These are phyloP conservation scores for Moniliella sp. DNA, from an alignment of 1,284 basidiomycete genomes.

Conservation along the genomic window DNA sequence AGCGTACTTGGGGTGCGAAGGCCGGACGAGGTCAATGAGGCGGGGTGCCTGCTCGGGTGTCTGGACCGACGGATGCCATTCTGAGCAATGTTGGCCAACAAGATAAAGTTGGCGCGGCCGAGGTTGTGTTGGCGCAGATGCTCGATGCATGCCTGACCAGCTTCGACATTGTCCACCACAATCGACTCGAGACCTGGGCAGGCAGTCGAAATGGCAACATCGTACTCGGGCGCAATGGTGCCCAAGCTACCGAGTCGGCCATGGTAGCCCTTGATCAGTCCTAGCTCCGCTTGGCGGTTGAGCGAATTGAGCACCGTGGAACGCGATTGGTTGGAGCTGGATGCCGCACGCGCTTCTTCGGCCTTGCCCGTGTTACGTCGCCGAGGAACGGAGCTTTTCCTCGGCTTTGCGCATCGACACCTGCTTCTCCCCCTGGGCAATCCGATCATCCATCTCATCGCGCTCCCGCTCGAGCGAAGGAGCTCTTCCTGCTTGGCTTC, in stretches of 20 bases:
- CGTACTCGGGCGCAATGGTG: slow-evolving; percentile 84
- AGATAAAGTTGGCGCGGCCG: slow-evolving; percentile 78
- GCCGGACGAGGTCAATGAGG: slow-evolving; percentile 80
- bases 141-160: slow-evolving; percentile 31
- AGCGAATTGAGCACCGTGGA: slow-evolving; percentile 66
- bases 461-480: too few relatives aligned
- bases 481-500: slow-evolving; percentile 39
- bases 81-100: slow-evolving; percentile 69
- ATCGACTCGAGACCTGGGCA: slow-evolving; percentile 62
- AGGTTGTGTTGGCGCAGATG: slow-evolving; percentile 36
- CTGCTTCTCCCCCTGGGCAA: too few relatives aligned
- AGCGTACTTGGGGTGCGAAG: slow-evolving; percentile 60
- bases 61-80: slow-evolving; percentile 4
- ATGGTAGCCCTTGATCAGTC: slow-evolving; percentile 36
- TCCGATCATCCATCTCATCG: too few relatives aligned
- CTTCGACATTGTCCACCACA: slow-evolving; percentile 54
- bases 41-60: slow-evolving; percentile 78
- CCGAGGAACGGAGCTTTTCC: too few relatives aligned
- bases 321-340: slow-evolving; percentile 62
- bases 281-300: slow-evolving; percentile 28
- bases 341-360: slow-evolving; percentile 68
- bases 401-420: too few relatives aligned
- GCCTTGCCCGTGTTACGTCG: slow-evolving; percentile 52
- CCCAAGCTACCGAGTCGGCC: slow-evolving; percentile 87
- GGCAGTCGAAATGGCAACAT: slow-evolving; percentile 83